Conservation (phyloP, 2,329 filamentous ascomycete species). For the Paecilomyces formosus region DNA sequence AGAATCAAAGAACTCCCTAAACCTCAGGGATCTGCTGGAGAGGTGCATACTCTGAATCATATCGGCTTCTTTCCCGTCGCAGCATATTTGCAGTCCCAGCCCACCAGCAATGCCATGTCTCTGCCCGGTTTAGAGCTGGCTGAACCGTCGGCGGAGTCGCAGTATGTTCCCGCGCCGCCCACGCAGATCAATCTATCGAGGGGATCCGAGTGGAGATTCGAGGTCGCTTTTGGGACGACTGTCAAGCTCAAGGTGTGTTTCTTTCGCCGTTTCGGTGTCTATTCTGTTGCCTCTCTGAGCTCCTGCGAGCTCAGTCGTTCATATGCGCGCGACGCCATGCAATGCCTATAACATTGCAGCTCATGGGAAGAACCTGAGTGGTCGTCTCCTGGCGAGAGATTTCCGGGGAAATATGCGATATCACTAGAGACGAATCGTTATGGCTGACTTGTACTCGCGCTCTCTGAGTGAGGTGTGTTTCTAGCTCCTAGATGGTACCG, state of each 20-base stretch:
- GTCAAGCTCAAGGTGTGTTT: constrained; percentile 46
- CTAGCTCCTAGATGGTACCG: constrained; percentile 68
- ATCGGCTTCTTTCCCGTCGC: not conserved
- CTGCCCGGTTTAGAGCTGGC: constrained; percentile 68
- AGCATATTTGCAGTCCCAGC: not conserved
- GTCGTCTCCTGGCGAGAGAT: not conserved
- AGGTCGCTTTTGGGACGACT: constrained; percentile 52
- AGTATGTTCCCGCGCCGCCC: constrained; percentile 29
- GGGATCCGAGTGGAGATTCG: constrained; percentile 72
- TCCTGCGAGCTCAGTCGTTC: not conserved
- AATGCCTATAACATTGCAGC: no score
- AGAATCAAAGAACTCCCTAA: not conserved
- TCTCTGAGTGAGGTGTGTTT: not conserved
- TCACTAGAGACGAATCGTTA: not conserved
- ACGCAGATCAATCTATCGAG: constrained; percentile 50
- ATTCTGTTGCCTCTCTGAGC: not conserved
- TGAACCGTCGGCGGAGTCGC: constrained; percentile 47
- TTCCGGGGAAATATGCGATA: not conserved
- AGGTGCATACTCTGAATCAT: not conserved
- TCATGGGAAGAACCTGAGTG: not conserved
- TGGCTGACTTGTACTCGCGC: not conserved
- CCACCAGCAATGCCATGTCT: constrained; percentile 48
- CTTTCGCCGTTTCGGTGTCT: not conserved
- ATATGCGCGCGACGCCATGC: not conserved
- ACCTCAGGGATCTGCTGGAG: not conserved